Base-by-base conservation (phyloP, 1,284 basidiomycete species). In the Ceratorhiza oryzae-sativae region DNA sequence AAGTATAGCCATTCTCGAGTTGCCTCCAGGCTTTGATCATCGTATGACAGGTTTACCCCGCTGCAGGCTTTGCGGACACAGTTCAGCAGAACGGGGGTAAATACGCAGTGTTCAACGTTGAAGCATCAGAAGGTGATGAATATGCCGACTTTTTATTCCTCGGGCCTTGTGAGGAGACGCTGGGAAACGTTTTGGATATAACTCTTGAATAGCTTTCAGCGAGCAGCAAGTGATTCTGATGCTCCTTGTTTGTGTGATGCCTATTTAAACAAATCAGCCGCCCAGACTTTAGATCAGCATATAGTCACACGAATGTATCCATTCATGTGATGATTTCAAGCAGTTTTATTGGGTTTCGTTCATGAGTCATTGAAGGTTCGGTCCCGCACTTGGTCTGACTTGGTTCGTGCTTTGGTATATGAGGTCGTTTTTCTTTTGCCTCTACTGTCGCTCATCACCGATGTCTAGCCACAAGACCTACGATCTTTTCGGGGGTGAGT, bases 71-170 rank as follows among this genome's bases (percentile, higher is more conserved):
- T 73, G 83, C 82, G 5, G 72, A 72, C 6, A 70, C 76, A 2
- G 83, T 86, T 8, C 75, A 78, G 60, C 73, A 75, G 1, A 77
- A 80, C 55, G 83, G 82, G 0, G 86, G 84, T 5, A 82, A 81
- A 71, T 82, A 87, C 1, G 88, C 87, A 0, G 85, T 89, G 1
- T 90, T 90, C 81, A 89, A 90, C 77, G 63, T 88, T 42, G 85
- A 88, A 13, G 77, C 80, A 41, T 84, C 80, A 27, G 60, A 77
- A 4, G 82, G 81, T 0, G 86, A 86, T 71, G 75, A 79, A 12
- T 75, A 82, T 0, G 84, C 84, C 0, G 82, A 86, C 74, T 88
- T 85, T 75, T 74, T 85, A 15, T 86, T 87, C 75, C 73, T 84
- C 20, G 83, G 84, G 2, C 80, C 82, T 42, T 84, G 85, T 73